Conservation (phyloP, 345 rosid species). For the Streptanthus diversifolius region DNA sequence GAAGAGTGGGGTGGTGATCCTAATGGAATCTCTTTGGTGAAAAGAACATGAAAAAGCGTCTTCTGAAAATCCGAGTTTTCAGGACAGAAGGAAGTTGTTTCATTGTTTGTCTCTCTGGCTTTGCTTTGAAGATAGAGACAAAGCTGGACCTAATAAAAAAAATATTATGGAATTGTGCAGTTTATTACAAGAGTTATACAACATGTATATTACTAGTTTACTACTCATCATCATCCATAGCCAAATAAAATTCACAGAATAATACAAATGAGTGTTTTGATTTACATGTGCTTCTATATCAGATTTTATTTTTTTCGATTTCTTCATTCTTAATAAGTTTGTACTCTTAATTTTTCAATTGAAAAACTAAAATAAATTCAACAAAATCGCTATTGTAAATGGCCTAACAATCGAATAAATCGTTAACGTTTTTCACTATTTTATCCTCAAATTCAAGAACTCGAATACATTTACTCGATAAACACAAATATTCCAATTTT, state of each 20-base stretch:
- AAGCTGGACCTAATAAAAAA: neutral
- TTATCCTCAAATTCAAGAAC: neutral
- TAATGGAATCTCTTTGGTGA: slow-evolving; percentile 56
- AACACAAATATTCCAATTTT: neutral
- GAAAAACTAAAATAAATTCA: no score
- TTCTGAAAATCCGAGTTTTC: slow-evolving; percentile 20
- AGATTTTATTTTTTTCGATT: neutral
- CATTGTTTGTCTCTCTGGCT: slow-evolving; percentile 17
- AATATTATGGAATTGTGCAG: slow-evolving; percentile 7
- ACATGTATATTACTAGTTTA: slow-evolving; percentile 12
- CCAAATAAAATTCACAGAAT: slow-evolving; percentile 3
- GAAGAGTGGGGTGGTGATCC: slow-evolving; percentile 97
- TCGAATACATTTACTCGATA: neutral
- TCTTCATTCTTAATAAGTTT: neutral
- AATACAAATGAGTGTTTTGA: neutral
- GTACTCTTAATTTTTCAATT: no score
- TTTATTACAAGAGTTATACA: slow-evolving; percentile 13
- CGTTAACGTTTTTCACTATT: no score
- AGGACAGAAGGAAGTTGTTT: slow-evolving; percentile 16
- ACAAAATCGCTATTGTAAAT: no score
- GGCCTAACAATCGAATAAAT: no score
- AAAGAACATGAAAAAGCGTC: slow-evolving; percentile 41
- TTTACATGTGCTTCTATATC: neutral
- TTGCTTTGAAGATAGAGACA: slow-evolving; percentile 30
- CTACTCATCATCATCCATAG: neutral